Evolutionary conservation across 2,329 filamentous ascomycete genomes (phyloP).

Genomic region (Aureobasidium sp.): DNA sequence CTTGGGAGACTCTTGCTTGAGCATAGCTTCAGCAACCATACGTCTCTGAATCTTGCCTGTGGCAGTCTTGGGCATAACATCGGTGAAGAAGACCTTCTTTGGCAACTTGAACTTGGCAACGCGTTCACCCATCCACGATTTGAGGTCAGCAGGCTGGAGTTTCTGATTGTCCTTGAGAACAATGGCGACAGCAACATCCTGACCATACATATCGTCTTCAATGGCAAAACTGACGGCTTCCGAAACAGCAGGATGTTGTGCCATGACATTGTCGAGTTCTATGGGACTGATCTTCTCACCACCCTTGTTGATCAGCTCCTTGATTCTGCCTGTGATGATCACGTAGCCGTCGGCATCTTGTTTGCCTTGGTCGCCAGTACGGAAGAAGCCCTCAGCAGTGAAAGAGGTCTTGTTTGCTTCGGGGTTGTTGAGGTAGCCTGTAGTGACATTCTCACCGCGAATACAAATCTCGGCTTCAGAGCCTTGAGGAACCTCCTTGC

Average conservation of each 20-base stretch:
- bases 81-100: constrained; percentile 77
- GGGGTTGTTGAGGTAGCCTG: constrained; percentile 86
- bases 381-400: constrained; percentile 82
- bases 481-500: constrained; percentile 73
- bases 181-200: constrained; percentile 82
- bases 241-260: constrained; percentile 75
- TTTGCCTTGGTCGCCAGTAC: constrained; percentile 89
- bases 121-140: constrained; percentile 72
- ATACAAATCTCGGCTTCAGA: constrained; percentile 86
- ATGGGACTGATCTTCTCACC: constrained; percentile 93
- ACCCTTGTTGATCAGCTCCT: constrained; percentile 92
- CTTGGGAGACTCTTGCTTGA: constrained; percentile 55
- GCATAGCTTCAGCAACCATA: constrained; percentile 88
- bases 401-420: constrained; percentile 80
- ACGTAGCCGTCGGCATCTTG: constrained; percentile 84
- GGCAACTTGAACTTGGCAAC: constrained; percentile 88
- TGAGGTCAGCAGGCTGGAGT: constrained; percentile 66
- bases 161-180: constrained; percentile 72
- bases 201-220: constrained; percentile 83
- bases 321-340: constrained; percentile 90
- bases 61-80: constrained; percentile 91
- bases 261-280: constrained; percentile 84
- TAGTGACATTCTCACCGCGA: constrained; percentile 83
- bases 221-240: constrained; percentile 89
- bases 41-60: constrained; percentile 90